Percentiles rank a stretch among this genome's conserved stretches.
Conservation (phyloP, 2,329 filamentous ascomycete species). For the Phialophora verrucosa region DNA sequence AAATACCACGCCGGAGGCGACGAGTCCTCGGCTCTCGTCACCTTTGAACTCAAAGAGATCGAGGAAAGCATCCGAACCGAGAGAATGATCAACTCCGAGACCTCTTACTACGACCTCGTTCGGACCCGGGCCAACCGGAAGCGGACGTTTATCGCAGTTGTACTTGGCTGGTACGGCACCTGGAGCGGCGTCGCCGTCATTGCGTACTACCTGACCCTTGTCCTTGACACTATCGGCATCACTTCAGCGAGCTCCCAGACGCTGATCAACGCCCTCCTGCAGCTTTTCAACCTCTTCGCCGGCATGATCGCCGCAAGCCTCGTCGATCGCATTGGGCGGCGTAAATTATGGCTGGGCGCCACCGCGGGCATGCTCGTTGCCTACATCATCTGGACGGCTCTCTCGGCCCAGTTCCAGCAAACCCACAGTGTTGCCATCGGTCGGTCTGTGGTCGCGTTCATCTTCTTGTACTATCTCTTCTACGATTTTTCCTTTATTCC, state of each 20-base stretch:
- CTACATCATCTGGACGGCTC: conserved; percentile 37
- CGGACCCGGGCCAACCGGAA: conserved; percentile 38
- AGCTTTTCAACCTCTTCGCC: conserved; percentile 40
- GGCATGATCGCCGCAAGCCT: conserved; percentile 36
- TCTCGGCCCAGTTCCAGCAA: conserved; percentile 38
- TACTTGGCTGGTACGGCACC: conserved; percentile 28
- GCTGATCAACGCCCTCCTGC: conserved; percentile 41
- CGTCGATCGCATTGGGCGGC: conserved; percentile 40
- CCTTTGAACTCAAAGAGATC: conserved; percentile 69
- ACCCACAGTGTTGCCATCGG: conserved; percentile 31
- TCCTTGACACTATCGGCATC: conserved; percentile 38
- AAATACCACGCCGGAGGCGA: conserved; percentile 55
- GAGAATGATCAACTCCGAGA: conserved; percentile 49
- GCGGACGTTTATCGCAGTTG: conserved; percentile 39
- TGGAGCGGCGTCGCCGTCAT: conserved; percentile 37
- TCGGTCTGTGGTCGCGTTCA: conserved; percentile 41
- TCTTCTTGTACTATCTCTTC: conserved; percentile 47
- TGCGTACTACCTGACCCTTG: conserved; percentile 35
- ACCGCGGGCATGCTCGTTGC: conserved; percentile 40
- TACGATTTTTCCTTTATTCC: conserved; percentile 18
- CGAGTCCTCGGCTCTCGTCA: conserved; percentile 63
- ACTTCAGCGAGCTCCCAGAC: conserved; percentile 40
- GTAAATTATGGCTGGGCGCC: conserved; percentile 37
- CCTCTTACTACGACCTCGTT: conserved; percentile 42
- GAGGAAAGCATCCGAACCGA: conserved; percentile 73